Conservation (phyloP, 148 eudicot genomes). For the Rhododendron vialii region DNA sequence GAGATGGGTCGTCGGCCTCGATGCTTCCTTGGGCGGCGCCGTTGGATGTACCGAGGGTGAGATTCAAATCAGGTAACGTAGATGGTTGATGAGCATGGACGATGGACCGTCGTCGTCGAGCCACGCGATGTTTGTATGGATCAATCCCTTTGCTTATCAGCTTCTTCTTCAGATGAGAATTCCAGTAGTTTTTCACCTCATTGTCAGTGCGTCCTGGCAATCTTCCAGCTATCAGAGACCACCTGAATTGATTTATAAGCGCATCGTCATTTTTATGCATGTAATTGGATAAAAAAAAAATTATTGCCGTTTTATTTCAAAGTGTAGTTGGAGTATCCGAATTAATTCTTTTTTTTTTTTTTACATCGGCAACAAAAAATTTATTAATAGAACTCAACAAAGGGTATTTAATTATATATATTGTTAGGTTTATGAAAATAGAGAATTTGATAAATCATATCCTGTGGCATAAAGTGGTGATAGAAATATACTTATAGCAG, state of each 20-base stretch:
- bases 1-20: neutral
- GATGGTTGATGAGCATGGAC: neutral
- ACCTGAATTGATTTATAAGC: slow-evolving; percentile 4
- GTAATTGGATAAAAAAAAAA: neutral
- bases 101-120: neutral
- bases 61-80: neutral
- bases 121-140: slow-evolving; percentile 14
- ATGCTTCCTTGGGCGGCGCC: neutral
- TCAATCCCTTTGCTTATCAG: slow-evolving; percentile 21
- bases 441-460: neutral
- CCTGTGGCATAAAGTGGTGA: too few relatives aligned
- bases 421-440: neutral
- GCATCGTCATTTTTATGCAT: neutral
- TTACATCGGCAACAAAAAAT: too few relatives aligned
- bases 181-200: slow-evolving; percentile 32
- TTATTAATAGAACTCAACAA: too few relatives aligned
- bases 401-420: neutral
- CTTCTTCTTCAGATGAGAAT: slow-evolving; percentile 21
- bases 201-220: slow-evolving; percentile 33
- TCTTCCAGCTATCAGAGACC: slow-evolving; percentile 34
- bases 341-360: too few relatives aligned
- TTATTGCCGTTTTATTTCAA: neutral
- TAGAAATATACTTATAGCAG: too few relatives aligned
- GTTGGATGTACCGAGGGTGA: neutral
- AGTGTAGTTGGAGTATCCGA: neutral